A percentile compares a stretch with the other conserved stretches of the same genome.
Conservation (phyloP, 2,329 filamentous ascomycete species). For the Blastomyces emzantsi region DNA sequence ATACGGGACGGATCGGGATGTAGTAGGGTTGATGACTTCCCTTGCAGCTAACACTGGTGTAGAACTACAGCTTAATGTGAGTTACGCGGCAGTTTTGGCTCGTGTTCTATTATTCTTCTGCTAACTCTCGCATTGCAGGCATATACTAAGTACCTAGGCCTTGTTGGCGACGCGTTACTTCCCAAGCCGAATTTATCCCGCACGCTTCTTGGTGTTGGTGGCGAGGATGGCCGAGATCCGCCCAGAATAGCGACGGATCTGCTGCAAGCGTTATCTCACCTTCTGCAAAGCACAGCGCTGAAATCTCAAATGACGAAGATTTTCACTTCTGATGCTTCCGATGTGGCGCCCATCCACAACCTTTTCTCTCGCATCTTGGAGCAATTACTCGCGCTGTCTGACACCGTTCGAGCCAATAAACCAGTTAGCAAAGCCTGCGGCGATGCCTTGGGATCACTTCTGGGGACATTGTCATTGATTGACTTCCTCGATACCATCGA, state of each 20-base stretch:
- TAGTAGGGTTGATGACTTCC: constrained; percentile 65
- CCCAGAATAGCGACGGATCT: constrained; percentile 36
- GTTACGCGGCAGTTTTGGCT: constrained; percentile 7
- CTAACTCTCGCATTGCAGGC: constrained; percentile 41
- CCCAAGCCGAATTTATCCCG: constrained; percentile 65
- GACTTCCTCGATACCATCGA: constrained; percentile 88
- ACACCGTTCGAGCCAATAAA: constrained; percentile 36
- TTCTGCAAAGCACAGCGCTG: constrained; percentile 35
- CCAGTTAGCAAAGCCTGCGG: constrained; percentile 42
- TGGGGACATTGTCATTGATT: constrained; percentile 73
- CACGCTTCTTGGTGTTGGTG: constrained; percentile 56
- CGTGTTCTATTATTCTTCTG: background rate
- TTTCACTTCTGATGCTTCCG: constrained; percentile 33
- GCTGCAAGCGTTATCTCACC: constrained; percentile 33
- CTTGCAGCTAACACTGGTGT: constrained; percentile 65
- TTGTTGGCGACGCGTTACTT: constrained; percentile 67
- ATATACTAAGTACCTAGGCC: constrained; percentile 64
- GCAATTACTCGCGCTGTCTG: constrained; percentile 56
- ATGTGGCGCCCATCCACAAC: constrained; percentile 55
- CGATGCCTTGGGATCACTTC: constrained; percentile 65
- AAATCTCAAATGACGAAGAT: constrained; percentile 32
- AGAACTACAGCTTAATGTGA: constrained; percentile 57
- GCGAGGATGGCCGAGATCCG: constrained; percentile 40
- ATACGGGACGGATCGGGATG: constrained; percentile 66
- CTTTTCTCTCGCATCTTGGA: constrained; percentile 62